Evolutionary conservation across 2,329 filamentous ascomycete species (phyloP).

Genomic region (Microsporum ferrugineum): DNA sequence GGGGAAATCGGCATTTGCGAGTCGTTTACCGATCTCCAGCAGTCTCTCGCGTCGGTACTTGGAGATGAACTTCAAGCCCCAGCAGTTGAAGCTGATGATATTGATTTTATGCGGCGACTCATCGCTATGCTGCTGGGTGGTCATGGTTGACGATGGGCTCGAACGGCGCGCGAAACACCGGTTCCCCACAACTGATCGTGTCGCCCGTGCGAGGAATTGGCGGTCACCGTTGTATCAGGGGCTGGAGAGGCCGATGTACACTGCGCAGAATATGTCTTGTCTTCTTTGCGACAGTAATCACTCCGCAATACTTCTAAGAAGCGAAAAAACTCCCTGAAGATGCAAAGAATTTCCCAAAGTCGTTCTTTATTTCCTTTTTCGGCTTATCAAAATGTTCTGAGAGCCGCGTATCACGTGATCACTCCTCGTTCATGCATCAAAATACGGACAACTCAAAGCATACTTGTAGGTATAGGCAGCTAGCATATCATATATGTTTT

Average conservation of each 20-base stretch:
- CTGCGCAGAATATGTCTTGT: no score
- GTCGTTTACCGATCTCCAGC: slow-evolving; percentile 67
- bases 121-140: slow-evolving; percentile 12
- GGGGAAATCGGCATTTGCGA: slow-evolving; percentile 54
- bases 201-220: no score
- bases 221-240: no score
- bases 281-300: no score
- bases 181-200: no score
- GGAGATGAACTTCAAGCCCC: slow-evolving; percentile 83
- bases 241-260: no score
- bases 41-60: slow-evolving; percentile 67
- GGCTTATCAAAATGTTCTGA: background rate
- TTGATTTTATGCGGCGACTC: slow-evolving; percentile 49
- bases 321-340: no score
- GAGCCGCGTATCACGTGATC: background rate
- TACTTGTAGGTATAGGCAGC: background rate
- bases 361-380: background rate
- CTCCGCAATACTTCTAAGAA: no score
- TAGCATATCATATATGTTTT: background rate
- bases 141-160: background rate
- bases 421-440: background rate
- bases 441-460: background rate
- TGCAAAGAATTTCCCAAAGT: background rate
- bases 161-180: background rate
- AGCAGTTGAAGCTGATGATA: slow-evolving; percentile 87